Percentiles rank a stretch among this genome's conserved stretches.
These are phyloP conservation scores for Suhomyces faveliae DNA, from an alignment of 805 yeast genomes.

Conservation along the genomic window DNA sequence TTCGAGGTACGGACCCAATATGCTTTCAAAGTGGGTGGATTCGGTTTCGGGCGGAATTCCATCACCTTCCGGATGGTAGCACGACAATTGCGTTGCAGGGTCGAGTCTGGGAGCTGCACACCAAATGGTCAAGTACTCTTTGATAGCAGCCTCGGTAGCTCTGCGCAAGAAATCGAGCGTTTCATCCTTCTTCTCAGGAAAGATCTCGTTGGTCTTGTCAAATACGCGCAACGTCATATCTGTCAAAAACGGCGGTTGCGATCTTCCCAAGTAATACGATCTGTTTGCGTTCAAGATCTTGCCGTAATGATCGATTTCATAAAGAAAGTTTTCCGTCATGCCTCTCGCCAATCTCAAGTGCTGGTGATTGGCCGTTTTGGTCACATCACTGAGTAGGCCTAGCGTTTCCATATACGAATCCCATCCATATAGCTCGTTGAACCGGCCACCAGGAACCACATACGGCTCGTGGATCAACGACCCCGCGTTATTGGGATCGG, in stretches of 20 bases:
- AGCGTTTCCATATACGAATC: slow-evolving; percentile 91
- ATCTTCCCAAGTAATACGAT: slow-evolving; percentile 83
- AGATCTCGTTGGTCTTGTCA: slow-evolving; percentile 50
- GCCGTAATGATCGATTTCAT: slow-evolving; percentile 86
- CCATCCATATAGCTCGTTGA: slow-evolving; percentile 97
- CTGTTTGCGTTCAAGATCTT: slow-evolving; percentile 93
- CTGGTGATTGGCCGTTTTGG: slow-evolving; percentile 26
- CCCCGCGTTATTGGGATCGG: slow-evolving; percentile 51
- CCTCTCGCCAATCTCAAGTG: slow-evolving; percentile 74
- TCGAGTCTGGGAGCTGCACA: slow-evolving; percentile 70
- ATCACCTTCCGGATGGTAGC: slow-evolving; percentile 84
- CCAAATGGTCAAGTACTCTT: slow-evolving; percentile 86
- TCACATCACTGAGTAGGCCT: slow-evolving; percentile 67
- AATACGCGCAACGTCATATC: slow-evolving; percentile 82
- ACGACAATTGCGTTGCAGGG: slow-evolving; percentile 70
- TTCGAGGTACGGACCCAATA: slow-evolving; percentile 64
- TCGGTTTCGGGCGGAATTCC: slow-evolving; percentile 99
- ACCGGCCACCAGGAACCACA: slow-evolving; percentile 96
- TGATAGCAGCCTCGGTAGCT: slow-evolving; percentile 75
- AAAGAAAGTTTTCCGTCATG: slow-evolving; percentile 89
- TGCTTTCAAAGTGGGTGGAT: slow-evolving; percentile 75
- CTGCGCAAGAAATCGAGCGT: slow-evolving; percentile 62
- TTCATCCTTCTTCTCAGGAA: slow-evolving; percentile 32
- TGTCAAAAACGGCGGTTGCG: slow-evolving; percentile 96
- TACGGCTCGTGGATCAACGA: slow-evolving; percentile 72